Conservation (phyloP, 805 yeast species). For the Tetrapisispora nanseiensis region DNA sequence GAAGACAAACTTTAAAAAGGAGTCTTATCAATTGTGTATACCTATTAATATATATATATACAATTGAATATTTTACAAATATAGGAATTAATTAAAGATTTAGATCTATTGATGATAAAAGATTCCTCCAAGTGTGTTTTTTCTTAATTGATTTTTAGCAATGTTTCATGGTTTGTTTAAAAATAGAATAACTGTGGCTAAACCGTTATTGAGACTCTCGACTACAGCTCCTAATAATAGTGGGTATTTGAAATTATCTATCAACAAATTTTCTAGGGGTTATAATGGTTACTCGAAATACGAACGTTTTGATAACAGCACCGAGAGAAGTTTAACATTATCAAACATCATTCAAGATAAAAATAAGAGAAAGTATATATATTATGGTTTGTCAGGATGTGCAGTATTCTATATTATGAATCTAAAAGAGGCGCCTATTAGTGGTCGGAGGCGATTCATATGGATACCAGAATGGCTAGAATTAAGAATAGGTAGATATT, state of each 20-base stretch:
- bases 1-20: no score
- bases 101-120: no score
- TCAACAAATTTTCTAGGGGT: neutral
- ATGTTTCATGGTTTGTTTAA: neutral
- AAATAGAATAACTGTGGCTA: neutral
- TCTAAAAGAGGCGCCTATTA: slow-evolving; percentile 72
- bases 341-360: neutral
- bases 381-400: slow-evolving; percentile 28
- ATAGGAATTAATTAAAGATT: no score
- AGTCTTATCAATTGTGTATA: no score
- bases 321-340: neutral
- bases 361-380: slow-evolving; percentile 22
- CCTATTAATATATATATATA: no score
- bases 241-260: neutral
- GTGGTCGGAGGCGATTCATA: slow-evolving; percentile 61
- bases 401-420: slow-evolving; percentile 39
- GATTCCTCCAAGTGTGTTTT: no score
- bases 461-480: slow-evolving; percentile 64
- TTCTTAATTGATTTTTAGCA: neutral
- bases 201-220: no score
- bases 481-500: slow-evolving; percentile 46
- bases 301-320: neutral
- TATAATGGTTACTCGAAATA: neutral
- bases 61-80: no score
- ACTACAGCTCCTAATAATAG: no score